Evolutionary conservation across 306 rosid species (phyloP).

Genomic region (Betula pendula): DNA sequence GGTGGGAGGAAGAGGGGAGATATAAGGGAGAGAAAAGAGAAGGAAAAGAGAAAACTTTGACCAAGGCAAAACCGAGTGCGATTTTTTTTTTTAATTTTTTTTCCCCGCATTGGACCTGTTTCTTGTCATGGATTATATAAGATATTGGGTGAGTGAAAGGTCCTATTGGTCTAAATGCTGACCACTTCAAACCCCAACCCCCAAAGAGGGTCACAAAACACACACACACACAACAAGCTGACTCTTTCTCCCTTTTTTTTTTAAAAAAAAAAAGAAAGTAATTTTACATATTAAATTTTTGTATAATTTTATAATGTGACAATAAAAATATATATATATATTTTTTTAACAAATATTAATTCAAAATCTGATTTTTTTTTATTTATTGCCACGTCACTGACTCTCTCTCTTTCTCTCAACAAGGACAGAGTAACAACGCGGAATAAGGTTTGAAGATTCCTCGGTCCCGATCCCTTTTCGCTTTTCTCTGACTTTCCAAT

Average conservation of each 20-base stretch:
- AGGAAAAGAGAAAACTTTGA: conserved; percentile 40
- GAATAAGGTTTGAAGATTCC: conserved; percentile 56
- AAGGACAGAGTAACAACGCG: conserved; percentile 45
- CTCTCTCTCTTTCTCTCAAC: not conserved
- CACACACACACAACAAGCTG: too few relatives aligned
- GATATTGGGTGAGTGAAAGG: not conserved
- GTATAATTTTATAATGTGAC: too few relatives aligned
- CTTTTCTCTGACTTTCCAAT: conserved; percentile 10
- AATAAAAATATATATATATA: too few relatives aligned
- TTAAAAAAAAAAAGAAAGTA: too few relatives aligned
- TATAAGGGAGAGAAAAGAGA: conserved; percentile 39
- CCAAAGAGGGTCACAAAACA: conserved; percentile 19
- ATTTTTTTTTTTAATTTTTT: not conserved
- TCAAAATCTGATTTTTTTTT: too few relatives aligned
- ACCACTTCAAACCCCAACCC: conserved; percentile 37
- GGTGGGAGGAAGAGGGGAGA: conserved; percentile 46
- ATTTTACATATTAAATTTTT: too few relatives aligned
- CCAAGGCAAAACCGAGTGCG: conserved; percentile 23
- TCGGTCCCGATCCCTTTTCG: not conserved
- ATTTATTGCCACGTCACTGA: too few relatives aligned
- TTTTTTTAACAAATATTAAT: too few relatives aligned
- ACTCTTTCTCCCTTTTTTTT: too few relatives aligned
- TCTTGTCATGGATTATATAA: not conserved
- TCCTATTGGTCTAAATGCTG: conserved; percentile 36
- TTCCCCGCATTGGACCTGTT: conserved; percentile 24